Percentiles rank a stretch among this genome's conserved stretches.
Evolutionary conservation across 1,284 basidiomycete genomes (phyloP).

Genomic region (Salmacisia buchloeana): DNA sequence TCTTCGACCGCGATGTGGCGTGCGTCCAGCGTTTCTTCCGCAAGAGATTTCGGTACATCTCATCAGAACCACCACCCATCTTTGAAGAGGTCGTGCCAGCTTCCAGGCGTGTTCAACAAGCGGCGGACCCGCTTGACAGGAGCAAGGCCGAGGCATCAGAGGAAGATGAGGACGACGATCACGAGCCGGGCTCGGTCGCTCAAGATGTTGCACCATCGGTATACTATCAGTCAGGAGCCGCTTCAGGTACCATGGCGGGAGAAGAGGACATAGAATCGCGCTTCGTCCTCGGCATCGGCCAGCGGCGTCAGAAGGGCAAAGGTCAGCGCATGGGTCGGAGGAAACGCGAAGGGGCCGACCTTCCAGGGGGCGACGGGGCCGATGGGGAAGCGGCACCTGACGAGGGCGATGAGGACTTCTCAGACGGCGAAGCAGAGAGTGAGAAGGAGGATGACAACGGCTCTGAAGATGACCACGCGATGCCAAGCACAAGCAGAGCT

Average conservation of each 20-base stretch:
- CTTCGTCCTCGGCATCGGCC: not conserved
- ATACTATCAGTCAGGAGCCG: not conserved
- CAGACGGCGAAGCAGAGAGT: conserved; percentile 19
- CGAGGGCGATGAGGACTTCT: not conserved
- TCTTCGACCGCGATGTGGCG: conserved; percentile 96
- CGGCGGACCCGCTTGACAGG: no score
- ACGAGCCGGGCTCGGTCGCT: conserved; percentile 9
- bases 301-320: conserved; percentile 5
- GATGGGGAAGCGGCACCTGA: not conserved
- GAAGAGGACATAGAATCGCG: not conserved
- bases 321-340: not conserved
- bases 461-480: not conserved
- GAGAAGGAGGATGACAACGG: conserved; percentile 40
- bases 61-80: conserved; percentile 66
- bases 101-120: conserved; percentile 9
- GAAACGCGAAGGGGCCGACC: not conserved
- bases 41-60: conserved; percentile 87
- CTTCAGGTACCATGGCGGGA: not conserved
- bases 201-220: not conserved
- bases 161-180: conserved; percentile 14
- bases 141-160: no score
- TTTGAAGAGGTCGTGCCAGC: conserved; percentile 35
- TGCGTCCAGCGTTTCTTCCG: conserved; percentile 92
- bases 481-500: not conserved
- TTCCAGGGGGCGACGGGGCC: no score